phyloP scores from a whole-genome alignment of 257 asterid genomes.

The Solanum neorickii region DNA sequence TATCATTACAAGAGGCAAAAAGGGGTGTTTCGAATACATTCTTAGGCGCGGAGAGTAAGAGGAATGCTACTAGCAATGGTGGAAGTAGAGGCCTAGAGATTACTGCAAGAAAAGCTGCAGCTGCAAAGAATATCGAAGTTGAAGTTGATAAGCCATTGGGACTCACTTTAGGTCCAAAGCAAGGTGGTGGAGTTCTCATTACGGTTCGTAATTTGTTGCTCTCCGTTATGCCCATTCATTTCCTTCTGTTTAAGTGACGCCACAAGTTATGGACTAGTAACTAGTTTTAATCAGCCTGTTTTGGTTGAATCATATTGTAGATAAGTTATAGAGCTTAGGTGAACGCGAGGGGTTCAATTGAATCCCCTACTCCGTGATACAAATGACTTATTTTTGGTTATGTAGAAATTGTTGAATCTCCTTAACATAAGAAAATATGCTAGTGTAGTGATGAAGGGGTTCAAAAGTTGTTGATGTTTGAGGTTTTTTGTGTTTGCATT shows the following conservation, averaged over 20 bases:
- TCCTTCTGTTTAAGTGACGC: background rate
- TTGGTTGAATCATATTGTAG: background rate
- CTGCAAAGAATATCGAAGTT: slow-evolving; percentile 80
- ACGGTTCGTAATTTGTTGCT: slow-evolving; percentile 36
- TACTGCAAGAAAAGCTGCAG: slow-evolving; percentile 50
- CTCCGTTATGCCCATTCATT: background rate
- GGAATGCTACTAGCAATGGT: background rate
- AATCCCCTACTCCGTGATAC: background rate
- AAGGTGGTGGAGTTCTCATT: slow-evolving; percentile 86
- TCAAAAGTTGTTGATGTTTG: background rate
- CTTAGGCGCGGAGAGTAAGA: slow-evolving; percentile 17
- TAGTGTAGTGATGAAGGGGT: background rate
- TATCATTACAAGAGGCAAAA: slow-evolving; percentile 53
- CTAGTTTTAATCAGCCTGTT: background rate
- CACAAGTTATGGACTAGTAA: background rate
- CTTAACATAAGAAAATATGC: background rate
- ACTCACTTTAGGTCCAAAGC: slow-evolving; percentile 78
- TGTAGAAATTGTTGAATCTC: background rate
- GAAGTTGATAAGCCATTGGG: slow-evolving; percentile 98
- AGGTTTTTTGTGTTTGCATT: background rate
- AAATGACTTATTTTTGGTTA: background rate
- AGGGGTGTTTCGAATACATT: slow-evolving; percentile 32
- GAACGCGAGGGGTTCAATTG: background rate
- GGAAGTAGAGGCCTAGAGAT: slow-evolving; percentile 37
- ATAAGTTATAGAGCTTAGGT: background rate